Evolutionary conservation across 2,329 filamentous ascomycete genomes (phyloP), one percentile per base, ranked within the genome.

Genomic region (Verticillium nubilum): DNA sequence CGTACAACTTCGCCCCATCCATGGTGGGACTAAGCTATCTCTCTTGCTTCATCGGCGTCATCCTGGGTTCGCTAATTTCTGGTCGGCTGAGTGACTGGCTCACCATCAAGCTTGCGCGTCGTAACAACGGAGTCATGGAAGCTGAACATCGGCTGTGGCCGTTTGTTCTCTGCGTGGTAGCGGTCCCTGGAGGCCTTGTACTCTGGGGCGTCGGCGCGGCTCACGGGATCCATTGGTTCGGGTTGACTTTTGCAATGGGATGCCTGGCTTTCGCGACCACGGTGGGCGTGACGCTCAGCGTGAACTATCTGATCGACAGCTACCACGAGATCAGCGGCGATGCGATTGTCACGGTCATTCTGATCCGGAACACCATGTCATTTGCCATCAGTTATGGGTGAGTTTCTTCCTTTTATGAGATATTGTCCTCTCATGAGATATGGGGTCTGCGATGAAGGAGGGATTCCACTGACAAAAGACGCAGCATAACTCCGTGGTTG

Each of bases 81-180:
- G 75, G 75, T 6, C 63, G 68, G 4, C 65, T 75, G 26, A 73
- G 72, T 17, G 75, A 78, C 60, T 70, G 71, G 60, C 67, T 76
- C 27, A 69, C 75, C 1, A 69, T 78, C 23, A 70, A 68, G 28
- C 65, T 74, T 1, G 73, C 76, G 0, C 73, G 76, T 4, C 71
- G 69, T 13, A 78, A 78, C 60, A 67, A 70, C 15, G 76, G 76
- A 4, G 68, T 78, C 9, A 72, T 70, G 54, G 76, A 78, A 58
- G 70, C 76, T 0, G 76, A 78, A 57, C 72, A 77, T 33, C 69
- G 76, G 1, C 64, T 78, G 0, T 78, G 76, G 76, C 69, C 74
- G 0, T 73, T 76, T 25, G 33, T 26, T 65, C 6, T 65, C 62
- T 4, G 65, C 64, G 47, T 59, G n/a, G 10, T 59, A 42, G 4